phyloP scores from a whole-genome alignment of 2,329 filamentous ascomycete genomes.

The Pseudogymnoascus sp. region DNA sequence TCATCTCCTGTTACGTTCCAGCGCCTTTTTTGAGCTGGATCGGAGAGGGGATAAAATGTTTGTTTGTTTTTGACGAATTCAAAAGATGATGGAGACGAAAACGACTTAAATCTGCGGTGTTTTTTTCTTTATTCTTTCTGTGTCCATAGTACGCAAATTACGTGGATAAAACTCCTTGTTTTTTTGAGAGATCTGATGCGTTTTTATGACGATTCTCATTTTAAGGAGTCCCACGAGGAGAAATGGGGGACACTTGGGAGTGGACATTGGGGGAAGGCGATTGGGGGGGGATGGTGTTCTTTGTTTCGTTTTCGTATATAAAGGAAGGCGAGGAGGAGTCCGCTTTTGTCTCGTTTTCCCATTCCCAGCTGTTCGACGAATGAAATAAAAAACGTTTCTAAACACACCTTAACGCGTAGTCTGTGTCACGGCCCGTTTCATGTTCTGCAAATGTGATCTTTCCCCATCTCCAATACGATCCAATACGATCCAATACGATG shows the following conservation, averaged over 20 bases:
- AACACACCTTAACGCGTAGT: not conserved
- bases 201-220: not conserved
- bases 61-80: slow-evolving; percentile 5
- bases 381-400: slow-evolving; percentile 1
- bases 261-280: not conserved
- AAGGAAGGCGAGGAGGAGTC: not conserved
- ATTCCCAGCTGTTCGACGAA: not conserved
- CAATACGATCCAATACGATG: not conserved
- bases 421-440: not conserved
- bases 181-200: not conserved
- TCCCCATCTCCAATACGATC: not conserved
- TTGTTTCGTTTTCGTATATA: not conserved
- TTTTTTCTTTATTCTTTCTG: not conserved
- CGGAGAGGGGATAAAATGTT: not conserved
- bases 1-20: slow-evolving; percentile 3
- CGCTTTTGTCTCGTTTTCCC: not conserved
- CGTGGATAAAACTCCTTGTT: not conserved
- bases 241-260: not conserved
- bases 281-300: not conserved
- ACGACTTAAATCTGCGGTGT: not conserved
- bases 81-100: slow-evolving; percentile 7
- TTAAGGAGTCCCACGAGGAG: not conserved
- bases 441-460: not conserved
- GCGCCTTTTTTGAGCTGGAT: not conserved
- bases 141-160: slow-evolving; percentile 3